Conservation (phyloP, 2,329 filamentous ascomycete species). For the Colletotrichum liaoningense region DNA sequence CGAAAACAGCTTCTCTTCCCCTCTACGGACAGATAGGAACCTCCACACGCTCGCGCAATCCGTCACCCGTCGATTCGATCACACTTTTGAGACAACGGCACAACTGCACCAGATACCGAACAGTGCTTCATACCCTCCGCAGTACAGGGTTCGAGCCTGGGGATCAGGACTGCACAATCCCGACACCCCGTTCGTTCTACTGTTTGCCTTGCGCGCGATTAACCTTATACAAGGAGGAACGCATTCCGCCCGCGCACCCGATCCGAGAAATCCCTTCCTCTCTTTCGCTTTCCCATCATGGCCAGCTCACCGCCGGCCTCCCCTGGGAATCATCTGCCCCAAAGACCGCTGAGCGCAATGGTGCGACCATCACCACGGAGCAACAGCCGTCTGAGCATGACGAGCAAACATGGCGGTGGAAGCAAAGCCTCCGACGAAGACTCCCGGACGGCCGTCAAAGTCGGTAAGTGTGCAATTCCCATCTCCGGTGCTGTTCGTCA, state of each 20-base stretch:
- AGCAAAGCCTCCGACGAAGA: constrained; percentile 93
- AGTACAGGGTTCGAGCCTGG: constrained; percentile 30
- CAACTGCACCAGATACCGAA: constrained; percentile 17
- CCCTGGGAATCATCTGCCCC: constrained; percentile 61
- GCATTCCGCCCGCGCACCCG: constrained; percentile 23
- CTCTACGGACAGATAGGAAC: background rate
- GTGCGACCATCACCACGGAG: constrained; percentile 79
- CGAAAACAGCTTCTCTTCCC: constrained; percentile 11
- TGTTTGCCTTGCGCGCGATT: constrained; percentile 12
- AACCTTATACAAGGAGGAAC: constrained; percentile 28
- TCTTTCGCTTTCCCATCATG: constrained; percentile 57
- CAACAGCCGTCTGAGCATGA: constrained; percentile 87
- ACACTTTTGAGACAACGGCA: constrained; percentile 31
- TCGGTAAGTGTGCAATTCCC: constrained; percentile 74
- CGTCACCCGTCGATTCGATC: constrained; percentile 20
- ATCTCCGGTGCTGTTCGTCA: background rate
- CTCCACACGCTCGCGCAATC: constrained; percentile 23
- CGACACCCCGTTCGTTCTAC: constrained; percentile 22
- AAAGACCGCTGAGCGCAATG: constrained; percentile 85
- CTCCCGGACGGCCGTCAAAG: constrained; percentile 91
- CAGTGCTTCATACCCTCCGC: constrained; percentile 23
- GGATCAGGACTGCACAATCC: constrained; percentile 12
- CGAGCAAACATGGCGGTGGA: constrained; percentile 77
- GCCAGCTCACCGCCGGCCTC: constrained; percentile 78
- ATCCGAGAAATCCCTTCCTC: constrained; percentile 24